Evolutionary conservation across 2,329 filamentous ascomycete genomes (phyloP), one percentile per base, ranked within the genome.

Genomic region (Cladosporium sp.): DNA sequence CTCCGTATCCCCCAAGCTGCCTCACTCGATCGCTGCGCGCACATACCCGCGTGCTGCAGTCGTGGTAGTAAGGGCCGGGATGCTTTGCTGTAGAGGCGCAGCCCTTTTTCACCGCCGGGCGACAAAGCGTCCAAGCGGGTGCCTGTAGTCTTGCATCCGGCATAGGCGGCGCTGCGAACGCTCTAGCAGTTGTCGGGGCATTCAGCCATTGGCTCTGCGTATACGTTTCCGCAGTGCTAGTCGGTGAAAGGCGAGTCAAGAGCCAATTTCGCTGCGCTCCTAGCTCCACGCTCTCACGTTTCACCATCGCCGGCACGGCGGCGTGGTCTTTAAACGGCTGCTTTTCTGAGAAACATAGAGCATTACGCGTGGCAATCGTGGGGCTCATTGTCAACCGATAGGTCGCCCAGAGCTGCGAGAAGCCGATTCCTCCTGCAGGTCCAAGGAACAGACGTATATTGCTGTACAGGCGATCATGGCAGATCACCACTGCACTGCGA

Each of bases 281-380:
- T 59, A 59, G 56, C 56, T 31, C 52, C 26, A 55, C n/a, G 52
- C 52, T 31, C 52, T 37, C 56, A 29, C 40, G 56, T 59, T 46
- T 59, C 56, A 59, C 56, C 56, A 57, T 31, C 55, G 33, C 29
- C 55, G 29, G 56, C 56, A 56, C 26, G 37, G 35, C 56, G 35
- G 55, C 55, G 33, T 29, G 31, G 12, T 10, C 37, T 46, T 21
- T 16, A 40, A 59, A 44, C 33, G 56, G 56, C 11, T 44, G 35
- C 56, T 59, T 46, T 59, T 59, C 56, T 59, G 56, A 46, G 35
- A 59, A 46, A n/a, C 23, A 28, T 23, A n/a, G 23, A 35, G 14
- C 23, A 44, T n/a, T 59, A 59, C 56, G 56, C 56, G 56, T 59
- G 56, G 56, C 56, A 46, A 31, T 37, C 56, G 37, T 59, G 56